phyloP scores from a whole-genome alignment of 225 moss, liverwort and hornwort species.

The Climacium dendroides region DNA sequence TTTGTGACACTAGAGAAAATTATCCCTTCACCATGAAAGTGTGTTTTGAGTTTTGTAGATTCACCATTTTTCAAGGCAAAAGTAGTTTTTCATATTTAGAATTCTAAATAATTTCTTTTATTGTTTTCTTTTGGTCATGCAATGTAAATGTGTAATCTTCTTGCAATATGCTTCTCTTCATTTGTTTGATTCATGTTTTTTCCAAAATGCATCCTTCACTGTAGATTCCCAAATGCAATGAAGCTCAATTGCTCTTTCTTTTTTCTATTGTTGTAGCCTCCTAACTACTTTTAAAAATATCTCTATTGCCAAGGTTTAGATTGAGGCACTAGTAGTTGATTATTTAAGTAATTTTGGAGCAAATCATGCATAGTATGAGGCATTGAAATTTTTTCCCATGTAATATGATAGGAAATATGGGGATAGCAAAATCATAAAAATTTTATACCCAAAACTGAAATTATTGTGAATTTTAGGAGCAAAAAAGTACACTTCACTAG shows the following conservation, averaged over 20 bases:
- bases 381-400: no score
- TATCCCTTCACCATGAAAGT: no score
- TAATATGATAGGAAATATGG: no score
- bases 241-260: not conserved
- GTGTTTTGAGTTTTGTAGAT: no score
- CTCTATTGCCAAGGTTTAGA: rapidly evolving
- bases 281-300: not conserved
- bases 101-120: not conserved
- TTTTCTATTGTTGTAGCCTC: not conserved
- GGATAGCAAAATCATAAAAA: no score
- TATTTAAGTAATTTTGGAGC: no score
- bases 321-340: no score
- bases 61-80: not conserved
- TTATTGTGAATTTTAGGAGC: no score
- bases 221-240: rapidly evolving
- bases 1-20: no score
- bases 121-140: not conserved
- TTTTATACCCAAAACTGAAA: no score
- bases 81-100: not conserved
- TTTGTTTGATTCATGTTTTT: not conserved
- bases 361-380: no score
- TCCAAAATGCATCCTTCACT: rapidly evolving
- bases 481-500: no score
- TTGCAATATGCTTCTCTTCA: not conserved
- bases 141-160: not conserved